Conservation (phyloP, 106 monocot species). For the Dioscorea zingiberensis region DNA sequence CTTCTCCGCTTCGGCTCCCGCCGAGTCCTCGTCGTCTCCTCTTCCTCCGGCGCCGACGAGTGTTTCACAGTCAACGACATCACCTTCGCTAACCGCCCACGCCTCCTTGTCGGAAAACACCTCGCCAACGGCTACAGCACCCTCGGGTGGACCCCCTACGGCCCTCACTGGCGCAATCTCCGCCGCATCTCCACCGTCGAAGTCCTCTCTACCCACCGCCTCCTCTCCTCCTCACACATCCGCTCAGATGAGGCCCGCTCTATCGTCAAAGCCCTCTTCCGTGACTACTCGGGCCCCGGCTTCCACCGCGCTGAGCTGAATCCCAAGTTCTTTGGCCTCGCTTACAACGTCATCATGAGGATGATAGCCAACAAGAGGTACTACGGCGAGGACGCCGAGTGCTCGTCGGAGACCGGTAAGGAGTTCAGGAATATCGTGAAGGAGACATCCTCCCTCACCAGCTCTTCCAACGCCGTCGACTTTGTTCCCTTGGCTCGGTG, state of each 20-base stretch:
- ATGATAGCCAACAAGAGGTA: constrained; percentile 3
- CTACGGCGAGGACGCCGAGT: constrained; percentile 2
- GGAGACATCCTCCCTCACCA: not conserved
- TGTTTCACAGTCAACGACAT: constrained; percentile 12
- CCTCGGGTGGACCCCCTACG: not conserved
- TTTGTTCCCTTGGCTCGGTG: not conserved
- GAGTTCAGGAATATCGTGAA: not conserved
- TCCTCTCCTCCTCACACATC: not conserved
- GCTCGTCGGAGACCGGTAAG: not conserved
- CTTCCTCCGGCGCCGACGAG: constrained; percentile 2
- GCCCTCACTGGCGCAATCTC: constrained; percentile 16
- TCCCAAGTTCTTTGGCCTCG: not conserved
- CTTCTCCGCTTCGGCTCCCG: constrained; percentile 17
- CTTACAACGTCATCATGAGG: constrained; percentile 4
- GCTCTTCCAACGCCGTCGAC: constrained; percentile 4
- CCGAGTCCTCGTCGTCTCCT: constrained; percentile 11
- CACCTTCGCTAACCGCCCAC: constrained; percentile 15
- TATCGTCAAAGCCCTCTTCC: not conserved
- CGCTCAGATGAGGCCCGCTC: constrained; percentile 1
- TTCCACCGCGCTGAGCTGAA: constrained; percentile 3
- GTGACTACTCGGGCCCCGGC: not conserved
- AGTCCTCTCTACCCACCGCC: not conserved
- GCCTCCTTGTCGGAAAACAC: not conserved
- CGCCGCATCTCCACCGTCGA: constrained; percentile 14
- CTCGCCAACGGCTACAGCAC: constrained; percentile 3